Base-by-base conservation (phyloP, 2,329 filamentous ascomycete species). In the Penicillium sp. region DNA sequence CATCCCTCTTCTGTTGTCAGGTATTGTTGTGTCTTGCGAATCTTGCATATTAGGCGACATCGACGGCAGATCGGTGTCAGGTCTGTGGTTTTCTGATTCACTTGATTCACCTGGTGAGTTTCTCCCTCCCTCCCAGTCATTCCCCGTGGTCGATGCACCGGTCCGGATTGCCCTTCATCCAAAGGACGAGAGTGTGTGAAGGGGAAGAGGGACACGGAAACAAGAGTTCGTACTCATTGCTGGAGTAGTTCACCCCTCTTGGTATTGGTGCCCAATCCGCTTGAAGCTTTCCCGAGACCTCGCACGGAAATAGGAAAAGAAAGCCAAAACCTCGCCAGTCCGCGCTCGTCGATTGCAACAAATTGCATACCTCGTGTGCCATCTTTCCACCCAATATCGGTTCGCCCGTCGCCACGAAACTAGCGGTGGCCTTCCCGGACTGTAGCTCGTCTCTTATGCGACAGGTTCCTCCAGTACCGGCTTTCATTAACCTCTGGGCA, bases 171-270 rank as follows among this genome's bases (percentile, higher is more conserved):
- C 40, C 23, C 29, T 41, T 52, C 25, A 31, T 27, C 26, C 33
- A 25, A 31, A 19, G 14, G 29, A 20, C 20, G 35, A 21, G 19
- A 28, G 27, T 13, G 37, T 30, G 33, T n/a, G 23, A 36, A 29
- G 16, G 27, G 19, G 31, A 39, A 31, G 20, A 28, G 21, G 14
- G 19, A 31, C 33, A 25, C n/a, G n/a, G n/a, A 17, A n/a, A 25
- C 41, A 45, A 48, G 48, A 54, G 51, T 61, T 64, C 53, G 47
- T 62, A 54, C 64, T 68, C 53, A 68, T 65, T 47, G 56, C 51
- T 55, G 53, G 54, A 50, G 48, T 59, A 69, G 65, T 68, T 68
- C 58, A 57, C 61, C 46, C 47, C 48, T 47, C 47, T 47, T n/a
- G n/a, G 48, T 48, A 43, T 48, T 48, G 39, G 25, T 51, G 53